Conservation (phyloP, 2,329 filamentous ascomycete species). For the Monilinia vaccinii-corymbosi region DNA sequence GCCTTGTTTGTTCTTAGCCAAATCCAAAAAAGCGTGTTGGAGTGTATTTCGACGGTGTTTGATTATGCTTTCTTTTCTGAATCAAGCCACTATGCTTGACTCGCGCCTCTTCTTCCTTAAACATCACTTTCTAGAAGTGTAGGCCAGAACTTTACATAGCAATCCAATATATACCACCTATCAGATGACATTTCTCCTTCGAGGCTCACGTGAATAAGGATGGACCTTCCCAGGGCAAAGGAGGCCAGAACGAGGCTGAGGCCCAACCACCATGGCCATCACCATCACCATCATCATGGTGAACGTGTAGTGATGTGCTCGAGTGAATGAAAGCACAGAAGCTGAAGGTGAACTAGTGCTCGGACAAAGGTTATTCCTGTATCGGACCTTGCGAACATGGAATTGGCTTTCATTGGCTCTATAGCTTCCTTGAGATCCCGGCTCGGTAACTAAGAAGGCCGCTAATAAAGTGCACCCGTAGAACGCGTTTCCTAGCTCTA, state of each 20-base stretch:
- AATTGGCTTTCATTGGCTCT: neutral
- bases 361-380: neutral
- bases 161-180: neutral
- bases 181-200: neutral
- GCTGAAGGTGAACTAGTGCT: slow-evolving; percentile 19
- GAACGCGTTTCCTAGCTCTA: slow-evolving; percentile 13
- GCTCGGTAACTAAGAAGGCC: neutral
- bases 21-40: neutral
- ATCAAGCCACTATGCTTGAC: neutral
- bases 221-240: neutral
- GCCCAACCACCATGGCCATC: neutral
- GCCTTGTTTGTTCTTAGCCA: neutral
- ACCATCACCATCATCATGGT: neutral
- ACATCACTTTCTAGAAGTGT: neutral
- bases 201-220: neutral
- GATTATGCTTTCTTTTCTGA: neutral
- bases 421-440: neutral
- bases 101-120: neutral
- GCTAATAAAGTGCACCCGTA: neutral
- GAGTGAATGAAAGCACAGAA: slow-evolving; percentile 15
- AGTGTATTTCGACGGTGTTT: neutral
- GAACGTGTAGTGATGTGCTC: slow-evolving; percentile 13
- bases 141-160: neutral
- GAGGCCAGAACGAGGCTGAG: neutral
- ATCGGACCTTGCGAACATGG: neutral